These are phyloP conservation scores for Coprinellus micaceus DNA, from an alignment of 768 basidiomycete genomes.

Conservation along the genomic window DNA sequence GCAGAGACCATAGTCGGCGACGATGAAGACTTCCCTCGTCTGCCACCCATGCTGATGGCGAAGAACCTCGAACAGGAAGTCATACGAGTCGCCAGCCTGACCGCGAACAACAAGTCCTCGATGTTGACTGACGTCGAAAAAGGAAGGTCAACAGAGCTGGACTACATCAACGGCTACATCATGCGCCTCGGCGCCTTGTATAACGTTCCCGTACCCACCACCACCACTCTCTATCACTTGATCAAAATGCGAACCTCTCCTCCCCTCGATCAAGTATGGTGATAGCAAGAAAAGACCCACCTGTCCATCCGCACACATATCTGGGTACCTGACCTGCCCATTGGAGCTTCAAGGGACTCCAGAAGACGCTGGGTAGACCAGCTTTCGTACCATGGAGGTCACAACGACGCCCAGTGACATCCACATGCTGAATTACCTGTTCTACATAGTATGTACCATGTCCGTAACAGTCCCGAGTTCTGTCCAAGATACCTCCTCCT, in stretches of 20 bases:
- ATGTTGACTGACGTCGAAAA: constrained; percentile 71
- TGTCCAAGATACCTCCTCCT: too few relatives aligned
- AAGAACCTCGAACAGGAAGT: constrained; percentile 53
- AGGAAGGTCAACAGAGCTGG: constrained; percentile 70
- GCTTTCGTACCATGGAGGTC: too few relatives aligned
- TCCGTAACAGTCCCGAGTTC: too few relatives aligned
- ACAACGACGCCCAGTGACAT: too few relatives aligned
- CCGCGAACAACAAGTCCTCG: constrained; percentile 69
- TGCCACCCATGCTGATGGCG: constrained; percentile 45
- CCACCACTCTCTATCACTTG: constrained; percentile 50
- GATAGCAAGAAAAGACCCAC: neutral
- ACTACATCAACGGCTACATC: constrained; percentile 82
- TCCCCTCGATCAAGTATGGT: constrained; percentile 49
- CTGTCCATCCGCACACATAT: neutral
- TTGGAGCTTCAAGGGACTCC: too few relatives aligned
- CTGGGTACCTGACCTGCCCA: too few relatives aligned
- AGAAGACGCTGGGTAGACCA: too few relatives aligned
- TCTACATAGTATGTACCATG: too few relatives aligned
- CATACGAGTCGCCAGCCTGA: constrained; percentile 51
- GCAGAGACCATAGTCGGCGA: constrained; percentile 31
- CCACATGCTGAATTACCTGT: too few relatives aligned
- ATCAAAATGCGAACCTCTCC: constrained; percentile 55
- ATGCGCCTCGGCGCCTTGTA: constrained; percentile 55
- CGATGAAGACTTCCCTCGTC: constrained; percentile 17
- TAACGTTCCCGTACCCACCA: constrained; percentile 56